Evolutionary conservation across 2,329 filamentous ascomycete species (phyloP), one percentile per base, ranked within the genome.

Genomic region (Cercospora sp.): DNA sequence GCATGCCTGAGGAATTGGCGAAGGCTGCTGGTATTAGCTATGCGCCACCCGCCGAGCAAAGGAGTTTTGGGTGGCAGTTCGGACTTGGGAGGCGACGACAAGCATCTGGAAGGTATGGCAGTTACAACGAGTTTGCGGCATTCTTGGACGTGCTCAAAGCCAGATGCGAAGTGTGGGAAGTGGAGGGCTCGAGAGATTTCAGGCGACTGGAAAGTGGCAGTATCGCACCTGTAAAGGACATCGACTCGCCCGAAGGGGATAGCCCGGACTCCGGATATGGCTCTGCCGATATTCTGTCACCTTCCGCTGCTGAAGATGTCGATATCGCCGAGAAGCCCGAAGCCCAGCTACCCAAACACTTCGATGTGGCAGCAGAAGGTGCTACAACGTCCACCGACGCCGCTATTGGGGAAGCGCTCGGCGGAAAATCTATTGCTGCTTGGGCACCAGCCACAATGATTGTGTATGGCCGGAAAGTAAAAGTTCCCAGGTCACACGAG

Each of bases 91-190:
- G 45, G 72, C 76, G 70, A 68, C 73, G 69, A 66, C 73, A 77
- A 64, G 72, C 76, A 30, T 86, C 6, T 84, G 69, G 86, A 59
- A 77, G 89, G 48, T 88, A 85, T 73, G 85, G 86, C 1, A 82
- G 86, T 45, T 86, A 86, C 57, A 90, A 90, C 64, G 91, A 94
- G 75, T 94, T 94, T 81, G 87, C 89, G 2, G 85, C 85, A 2
- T 94, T 95, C 70, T 81, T 94, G 9, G 89, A 93, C 53, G 88
- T 94, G 0, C 77, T 94, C 40, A 91, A 90, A 76, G 89, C 90
- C 9, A 84, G 91, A 64, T 94, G 92, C 75, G 91, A 94, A 73
- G 89, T 94, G 60, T 94, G 91, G 90, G 90, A 94, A 76, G 93
- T 94, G 86, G 90, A 92, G 72, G 89, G 91, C 1, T 85, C 86